Evolutionary conservation across 2,329 filamentous ascomycete species (phyloP), one percentile per base, ranked within the genome.

Genomic region (Lasiodiplodia hormozganensis): DNA sequence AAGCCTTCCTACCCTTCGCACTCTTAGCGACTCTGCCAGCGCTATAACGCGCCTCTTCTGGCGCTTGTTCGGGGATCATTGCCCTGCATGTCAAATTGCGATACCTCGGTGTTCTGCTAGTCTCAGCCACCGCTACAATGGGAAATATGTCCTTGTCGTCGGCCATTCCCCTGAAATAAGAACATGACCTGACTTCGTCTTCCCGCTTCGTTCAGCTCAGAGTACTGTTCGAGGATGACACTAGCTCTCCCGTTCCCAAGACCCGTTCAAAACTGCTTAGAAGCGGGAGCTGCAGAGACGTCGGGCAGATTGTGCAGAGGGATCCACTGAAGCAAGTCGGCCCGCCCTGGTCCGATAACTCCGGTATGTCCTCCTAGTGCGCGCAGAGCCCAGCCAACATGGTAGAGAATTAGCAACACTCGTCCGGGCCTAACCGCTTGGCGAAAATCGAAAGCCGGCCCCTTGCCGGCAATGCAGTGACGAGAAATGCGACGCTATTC

Each of bases 51-150:
- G 28, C 43, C 47, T 21, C 16, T 38, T 64, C 60, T 43, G 60
- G 25, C 47, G 47, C 28, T 64, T 52, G 28, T 25, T 38, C 60
- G 60, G 60, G 47, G 60, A 64, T 64, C 60, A 64, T 64, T 64
- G 47, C 60, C 60, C 31, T 47, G 52, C 60, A 52, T 64, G 60
- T 64, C 60, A 64, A 64, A 64, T 64, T 64, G 47, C 60, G 25
- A 64, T 64, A 64, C 47, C 28, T 64, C 31, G 43, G 60, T 64
- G 23, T 21, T 64, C 60, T 64, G 31, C 60, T 64, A 64, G 60
- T 47, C 43, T 53, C 60, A 64, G 60, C 60, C 60, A 64, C 47
- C n/a, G 23, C 43, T 31, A 28, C 43, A 52, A 64, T 3, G 51
- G 47, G 43, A 52, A 64, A 52, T 28, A 52, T 40, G 60, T 25